phyloP scores from a whole-genome alignment of 257 asterid genomes.

The Nicotiana benthamiana region DNA sequence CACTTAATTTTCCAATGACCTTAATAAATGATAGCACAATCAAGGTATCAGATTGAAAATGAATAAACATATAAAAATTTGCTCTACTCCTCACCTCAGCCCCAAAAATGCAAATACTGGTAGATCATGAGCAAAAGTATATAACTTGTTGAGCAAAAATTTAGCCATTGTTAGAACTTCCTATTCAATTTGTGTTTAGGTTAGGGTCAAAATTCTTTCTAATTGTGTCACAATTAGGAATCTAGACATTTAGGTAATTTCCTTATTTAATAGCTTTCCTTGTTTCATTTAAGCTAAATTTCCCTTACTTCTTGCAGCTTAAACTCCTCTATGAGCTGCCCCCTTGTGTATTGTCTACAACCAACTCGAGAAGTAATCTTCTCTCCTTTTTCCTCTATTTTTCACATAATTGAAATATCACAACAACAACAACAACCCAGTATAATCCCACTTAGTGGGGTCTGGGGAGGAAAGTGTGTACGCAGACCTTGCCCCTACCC shows the following conservation, averaged over 20 bases:
- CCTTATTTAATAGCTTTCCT: background rate
- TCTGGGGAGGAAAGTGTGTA: too few relatives aligned
- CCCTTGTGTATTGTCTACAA: background rate
- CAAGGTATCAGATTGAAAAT: constrained; percentile 13
- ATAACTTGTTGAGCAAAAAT: background rate
- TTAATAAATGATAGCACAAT: constrained; percentile 22
- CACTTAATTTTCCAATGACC: constrained; percentile 99
- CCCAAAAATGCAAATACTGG: background rate
- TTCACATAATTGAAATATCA: background rate
- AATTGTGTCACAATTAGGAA: background rate
- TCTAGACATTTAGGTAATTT: background rate
- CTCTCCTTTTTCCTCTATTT: background rate
- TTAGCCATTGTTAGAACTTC: background rate
- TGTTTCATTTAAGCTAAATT: background rate
- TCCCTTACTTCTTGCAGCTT: background rate
- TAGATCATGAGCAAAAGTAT: background rate
- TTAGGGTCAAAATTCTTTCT: background rate
- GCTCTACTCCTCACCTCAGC: background rate
- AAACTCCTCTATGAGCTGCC: background rate
- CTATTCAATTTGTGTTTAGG: background rate
- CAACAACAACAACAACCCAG: too few relatives aligned
- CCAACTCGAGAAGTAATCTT: background rate
- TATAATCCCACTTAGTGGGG: too few relatives aligned
- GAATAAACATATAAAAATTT: background rate
- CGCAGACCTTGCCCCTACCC: too few relatives aligned